phyloP scores from a whole-genome alignment of 2,329 filamentous ascomycete genomes.

The Fusarium pseudonygamai region DNA sequence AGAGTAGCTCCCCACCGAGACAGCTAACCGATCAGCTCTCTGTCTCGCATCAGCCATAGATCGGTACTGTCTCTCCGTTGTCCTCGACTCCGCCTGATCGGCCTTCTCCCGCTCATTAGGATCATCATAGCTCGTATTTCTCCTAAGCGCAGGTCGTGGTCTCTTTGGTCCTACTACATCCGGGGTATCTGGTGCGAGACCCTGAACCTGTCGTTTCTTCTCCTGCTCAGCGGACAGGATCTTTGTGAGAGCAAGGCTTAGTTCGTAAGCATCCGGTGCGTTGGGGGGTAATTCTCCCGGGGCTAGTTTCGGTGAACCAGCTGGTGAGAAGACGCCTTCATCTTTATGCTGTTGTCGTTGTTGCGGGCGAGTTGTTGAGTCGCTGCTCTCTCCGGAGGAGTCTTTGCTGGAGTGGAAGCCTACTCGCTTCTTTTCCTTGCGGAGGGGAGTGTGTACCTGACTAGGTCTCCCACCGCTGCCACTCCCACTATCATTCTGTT shows the following conservation, averaged over 20 bases:
- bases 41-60: slow-evolving; percentile 54
- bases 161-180: slow-evolving; percentile 34
- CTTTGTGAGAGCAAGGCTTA: slow-evolving; percentile 51
- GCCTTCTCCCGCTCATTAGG: slow-evolving; percentile 53
- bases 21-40: slow-evolving; percentile 52
- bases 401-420: slow-evolving; percentile 50
- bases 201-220: slow-evolving; percentile 25
- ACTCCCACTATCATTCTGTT: slow-evolving; percentile 44
- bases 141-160: slow-evolving; percentile 52
- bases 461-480: slow-evolving; percentile 41
- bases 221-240: slow-evolving; percentile 49
- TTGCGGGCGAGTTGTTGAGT: background rate
- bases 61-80: slow-evolving; percentile 50
- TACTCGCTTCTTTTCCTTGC: slow-evolving; percentile 54
- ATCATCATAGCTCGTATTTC: slow-evolving; percentile 55
- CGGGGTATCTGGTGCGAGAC: slow-evolving; percentile 20
- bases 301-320: slow-evolving; percentile 40
- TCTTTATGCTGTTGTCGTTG: slow-evolving; percentile 25
- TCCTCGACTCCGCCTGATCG: slow-evolving; percentile 51
- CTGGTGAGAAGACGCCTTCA: slow-evolving; percentile 40
- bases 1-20: slow-evolving; percentile 52
- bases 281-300: slow-evolving; percentile 44
- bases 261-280: slow-evolving; percentile 51
- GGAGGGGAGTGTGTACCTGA: slow-evolving; percentile 45
- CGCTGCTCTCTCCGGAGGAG: slow-evolving; percentile 22